Conservation (phyloP, 2,329 filamentous ascomycete genomes). For the Diaporthe nobilis region DNA sequence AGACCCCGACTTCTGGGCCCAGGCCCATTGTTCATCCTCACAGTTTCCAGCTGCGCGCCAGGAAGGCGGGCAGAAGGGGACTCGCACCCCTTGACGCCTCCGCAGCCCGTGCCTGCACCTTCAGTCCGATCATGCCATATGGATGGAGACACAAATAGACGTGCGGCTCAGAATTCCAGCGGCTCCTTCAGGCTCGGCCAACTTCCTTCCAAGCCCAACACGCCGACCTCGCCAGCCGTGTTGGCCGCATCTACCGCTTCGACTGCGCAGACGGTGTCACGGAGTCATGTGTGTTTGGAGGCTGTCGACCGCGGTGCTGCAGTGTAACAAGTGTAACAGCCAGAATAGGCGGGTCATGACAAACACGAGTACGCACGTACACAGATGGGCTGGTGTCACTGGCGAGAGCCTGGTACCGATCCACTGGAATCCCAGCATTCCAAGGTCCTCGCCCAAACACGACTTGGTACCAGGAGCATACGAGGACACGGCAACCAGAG, state of each 20-base stretch:
- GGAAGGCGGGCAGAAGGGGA: conserved; percentile 7
- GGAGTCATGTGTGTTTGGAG: conserved; percentile 2
- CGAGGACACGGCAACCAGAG: conserved; percentile 11
- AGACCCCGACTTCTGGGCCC: conserved; percentile 30
- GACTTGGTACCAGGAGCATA: conserved; percentile 13
- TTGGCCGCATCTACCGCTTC: conserved; percentile 13
- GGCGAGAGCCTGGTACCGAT: conserved; percentile 9
- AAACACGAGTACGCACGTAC: conserved; percentile 25
- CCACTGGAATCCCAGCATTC: conserved; percentile 24
- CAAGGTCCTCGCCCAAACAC: neutral
- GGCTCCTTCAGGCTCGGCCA: conserved; percentile 33
- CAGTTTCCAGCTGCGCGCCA: neutral
- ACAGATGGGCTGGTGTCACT: neutral
- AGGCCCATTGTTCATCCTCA: conserved; percentile 14
- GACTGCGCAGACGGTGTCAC: neutral
- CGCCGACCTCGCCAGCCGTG: neutral
- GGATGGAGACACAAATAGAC: conserved; percentile 37
- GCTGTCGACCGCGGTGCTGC: conserved; percentile 8
- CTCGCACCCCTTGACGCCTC: conserved; percentile 5
- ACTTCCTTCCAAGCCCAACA: conserved; percentile 28
- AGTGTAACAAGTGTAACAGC: neutral
- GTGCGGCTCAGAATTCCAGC: conserved; percentile 15
- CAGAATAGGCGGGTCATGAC: conserved; percentile 3
- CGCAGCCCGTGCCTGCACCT: conserved; percentile 18
- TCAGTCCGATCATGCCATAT: conserved; percentile 30